Evolutionary conservation across 2,329 filamentous ascomycete species (phyloP).

Genomic region (Ceratocystis alfenasii): DNA sequence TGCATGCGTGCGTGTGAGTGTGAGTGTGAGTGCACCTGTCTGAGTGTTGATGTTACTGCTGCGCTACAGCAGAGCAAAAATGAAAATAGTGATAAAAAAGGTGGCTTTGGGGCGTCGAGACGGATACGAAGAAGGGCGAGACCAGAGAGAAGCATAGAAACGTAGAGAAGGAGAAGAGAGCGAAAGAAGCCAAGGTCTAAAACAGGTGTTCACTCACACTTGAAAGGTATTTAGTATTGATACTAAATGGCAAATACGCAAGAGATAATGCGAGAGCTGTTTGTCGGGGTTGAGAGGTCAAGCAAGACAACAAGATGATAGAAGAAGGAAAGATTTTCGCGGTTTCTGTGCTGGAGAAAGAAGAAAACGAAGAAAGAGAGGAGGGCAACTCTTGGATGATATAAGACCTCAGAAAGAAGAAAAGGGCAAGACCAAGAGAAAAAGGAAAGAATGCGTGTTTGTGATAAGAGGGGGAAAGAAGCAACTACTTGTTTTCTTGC

Average conservation of each 20-base stretch:
- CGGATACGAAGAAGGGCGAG: background rate
- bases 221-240: background rate
- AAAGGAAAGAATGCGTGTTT: slow-evolving; percentile 6
- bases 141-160: background rate
- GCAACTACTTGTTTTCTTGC: slow-evolving; percentile 5
- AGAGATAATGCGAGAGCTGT: too few relatives aligned
- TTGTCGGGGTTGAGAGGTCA: background rate
- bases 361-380: background rate
- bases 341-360: background rate
- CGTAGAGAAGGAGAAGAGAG: background rate
- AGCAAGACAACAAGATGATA: background rate
- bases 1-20: background rate
- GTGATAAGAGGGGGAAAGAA: slow-evolving; percentile 4
- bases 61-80: background rate
- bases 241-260: background rate
- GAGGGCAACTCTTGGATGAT: background rate
- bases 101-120: background rate
- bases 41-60: background rate
- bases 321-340: background rate
- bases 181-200: background rate
- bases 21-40: background rate
- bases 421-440: background rate
- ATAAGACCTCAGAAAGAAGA: background rate
- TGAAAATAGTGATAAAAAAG: background rate
- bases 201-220: background rate